Evolutionary conservation across 495 filamentous ascomycete species (phyloP), one percentile per base, ranked within the genome.

Genomic region (Chaetomium tenue): DNA sequence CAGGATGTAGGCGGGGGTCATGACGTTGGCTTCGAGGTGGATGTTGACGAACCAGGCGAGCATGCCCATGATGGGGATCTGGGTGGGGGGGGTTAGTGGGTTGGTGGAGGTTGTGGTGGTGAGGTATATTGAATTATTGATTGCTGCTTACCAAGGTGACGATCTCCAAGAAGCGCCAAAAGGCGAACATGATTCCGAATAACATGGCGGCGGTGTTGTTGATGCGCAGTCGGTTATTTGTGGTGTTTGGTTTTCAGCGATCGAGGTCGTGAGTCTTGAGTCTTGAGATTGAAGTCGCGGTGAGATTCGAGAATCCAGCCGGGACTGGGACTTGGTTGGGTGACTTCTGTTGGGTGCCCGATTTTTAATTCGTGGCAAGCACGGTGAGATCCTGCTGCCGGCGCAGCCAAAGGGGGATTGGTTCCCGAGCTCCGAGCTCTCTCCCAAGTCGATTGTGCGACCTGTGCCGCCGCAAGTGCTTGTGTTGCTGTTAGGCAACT

Each of bases 21-120:
- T 83, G 64, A 77, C 68, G 80, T 94, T 92, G 65, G 78, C 74
- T 64, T 83, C 77, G 64, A 86, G 79, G 79, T 87, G 92, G 72
- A 83, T 82, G 77, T 93, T 73, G 71, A 97, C 89, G 74, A 96
- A 95, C 69, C 85, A 96, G 72, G 89, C 84, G 71, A 96, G 84
- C 84, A 97, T 93, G 79, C 92, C 92, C 70, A 97, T 81, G 63
- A 87, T 90, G 20, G 92, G 92, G 76, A 94, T 92, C 82, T 86
- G 67, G 33, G 18, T 0, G 26, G 11, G 16, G 23, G 23, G 25
- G 8, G 13, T 30, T 18, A 53, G 25, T 37, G 5, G 20, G 52
- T 59, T 44, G 70, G 70, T 66, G 58, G 57, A n/a, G n/a, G n/a
- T n/a, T 22, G 26, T 2, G 20, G 46, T 44, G 0, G 59, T 48